Evolutionary conservation across 1,139 yeast genomes (phyloP).

Genomic region (Debaryomyces nepalensis): DNA sequence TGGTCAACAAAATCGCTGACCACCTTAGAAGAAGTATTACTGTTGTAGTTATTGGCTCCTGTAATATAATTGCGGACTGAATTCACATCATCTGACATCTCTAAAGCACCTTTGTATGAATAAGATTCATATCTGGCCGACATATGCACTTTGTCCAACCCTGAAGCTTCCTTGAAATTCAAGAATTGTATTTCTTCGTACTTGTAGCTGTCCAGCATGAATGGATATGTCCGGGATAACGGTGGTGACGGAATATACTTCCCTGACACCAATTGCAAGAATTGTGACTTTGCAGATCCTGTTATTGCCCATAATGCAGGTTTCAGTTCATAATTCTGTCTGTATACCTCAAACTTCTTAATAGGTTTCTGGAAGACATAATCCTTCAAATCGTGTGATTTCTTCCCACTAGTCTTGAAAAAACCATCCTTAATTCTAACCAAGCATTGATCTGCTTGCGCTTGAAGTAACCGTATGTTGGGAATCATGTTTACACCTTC

Average conservation of each 20-base stretch:
- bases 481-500: conserved; percentile 3
- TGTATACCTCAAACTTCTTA: conserved; percentile 28
- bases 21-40: conserved; percentile 19
- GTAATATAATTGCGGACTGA: conserved; percentile 65
- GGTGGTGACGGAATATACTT: conserved; percentile 57
- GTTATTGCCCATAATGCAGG: conserved; percentile 39
- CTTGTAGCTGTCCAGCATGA: conserved; percentile 36
- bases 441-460: conserved; percentile 15
- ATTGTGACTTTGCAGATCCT: conserved; percentile 41
- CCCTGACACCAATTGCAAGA: conserved; percentile 39
- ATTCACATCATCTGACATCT: conserved; percentile 73
- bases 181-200: conserved; percentile 44
- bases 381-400: conserved; percentile 13
- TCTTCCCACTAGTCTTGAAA: conserved; percentile 19
- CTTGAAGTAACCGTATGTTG: not conserved
- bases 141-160: conserved; percentile 71
- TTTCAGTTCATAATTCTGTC: conserved; percentile 19
- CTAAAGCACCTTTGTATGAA: conserved; percentile 55
- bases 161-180: conserved; percentile 61
- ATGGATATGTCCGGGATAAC: conserved; percentile 58
- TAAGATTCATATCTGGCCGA: conserved; percentile 89
- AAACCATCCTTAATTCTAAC: conserved; percentile 23
- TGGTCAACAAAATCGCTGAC: conserved; percentile 39
- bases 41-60: conserved; percentile 54
- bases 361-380: conserved; percentile 32